These are phyloP conservation scores for Physcia stellaris DNA, from an alignment of 495 filamentous ascomycete genomes.

Conservation along the genomic window DNA sequence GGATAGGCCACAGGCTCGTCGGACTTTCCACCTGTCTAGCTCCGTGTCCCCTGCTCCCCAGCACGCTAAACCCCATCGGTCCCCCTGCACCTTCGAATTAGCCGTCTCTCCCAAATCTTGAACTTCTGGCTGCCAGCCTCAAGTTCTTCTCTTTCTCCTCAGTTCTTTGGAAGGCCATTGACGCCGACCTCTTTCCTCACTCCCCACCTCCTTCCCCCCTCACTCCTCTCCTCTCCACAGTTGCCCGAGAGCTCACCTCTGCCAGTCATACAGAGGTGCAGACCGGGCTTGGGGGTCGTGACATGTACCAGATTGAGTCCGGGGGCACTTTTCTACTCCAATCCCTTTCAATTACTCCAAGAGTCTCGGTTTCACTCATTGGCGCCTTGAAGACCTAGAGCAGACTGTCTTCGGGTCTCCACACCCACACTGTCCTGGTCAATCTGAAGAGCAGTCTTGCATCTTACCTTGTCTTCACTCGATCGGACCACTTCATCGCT, in stretches of 20 bases:
- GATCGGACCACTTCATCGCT: neutral
- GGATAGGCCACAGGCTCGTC: neutral
- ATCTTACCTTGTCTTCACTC: neutral
- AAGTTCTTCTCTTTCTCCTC: slow-evolving; percentile 23
- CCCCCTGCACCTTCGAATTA: neutral
- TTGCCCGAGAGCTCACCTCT: slow-evolving; percentile 24
- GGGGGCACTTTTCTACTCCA: slow-evolving; percentile 17
- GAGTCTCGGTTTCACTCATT: slow-evolving; percentile 3
- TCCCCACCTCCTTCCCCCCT: slow-evolving; percentile 39
- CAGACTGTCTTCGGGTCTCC: slow-evolving; percentile 3
- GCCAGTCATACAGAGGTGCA: slow-evolving; percentile 30
- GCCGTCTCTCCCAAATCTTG: slow-evolving; percentile 13
- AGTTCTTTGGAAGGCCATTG: slow-evolving; percentile 26
- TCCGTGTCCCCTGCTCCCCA: neutral
- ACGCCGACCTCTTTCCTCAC: slow-evolving; percentile 36
- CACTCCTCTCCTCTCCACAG: slow-evolving; percentile 35
- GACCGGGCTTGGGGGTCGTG: slow-evolving; percentile 24
- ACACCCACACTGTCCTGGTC: slow-evolving; percentile 1
- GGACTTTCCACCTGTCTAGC: neutral
- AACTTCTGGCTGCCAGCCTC: slow-evolving; percentile 10
- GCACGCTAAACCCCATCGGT: neutral
- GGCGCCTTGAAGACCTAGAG: slow-evolving; percentile 8
- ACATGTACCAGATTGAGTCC: slow-evolving; percentile 15
- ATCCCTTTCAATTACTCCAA: slow-evolving; percentile 13
- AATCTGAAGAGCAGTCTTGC: neutral